These are phyloP conservation scores for Beauveria australis DNA, from an alignment of 2,329 filamentous ascomycete genomes.

Conservation along the genomic window DNA sequence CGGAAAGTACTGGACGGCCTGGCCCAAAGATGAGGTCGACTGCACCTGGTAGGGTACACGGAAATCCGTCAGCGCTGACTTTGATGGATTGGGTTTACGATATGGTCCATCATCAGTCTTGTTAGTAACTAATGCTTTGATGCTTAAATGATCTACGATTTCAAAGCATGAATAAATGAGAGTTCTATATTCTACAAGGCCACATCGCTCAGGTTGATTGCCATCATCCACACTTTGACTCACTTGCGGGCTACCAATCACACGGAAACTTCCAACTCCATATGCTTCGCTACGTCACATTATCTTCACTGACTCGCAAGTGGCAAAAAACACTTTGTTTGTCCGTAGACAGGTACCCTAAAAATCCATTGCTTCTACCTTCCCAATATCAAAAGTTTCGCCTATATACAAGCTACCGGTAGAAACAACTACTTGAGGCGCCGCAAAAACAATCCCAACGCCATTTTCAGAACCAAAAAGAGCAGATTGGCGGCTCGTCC, in stretches of 20 bases:
- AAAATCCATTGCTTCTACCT: conserved; percentile 1
- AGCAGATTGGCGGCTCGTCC: background rate
- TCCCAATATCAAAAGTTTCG: background rate
- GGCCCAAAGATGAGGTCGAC: background rate
- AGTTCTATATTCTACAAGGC: no score
- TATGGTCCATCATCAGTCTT: no score
- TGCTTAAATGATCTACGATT: no score
- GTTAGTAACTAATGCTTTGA: no score
- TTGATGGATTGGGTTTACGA: no score
- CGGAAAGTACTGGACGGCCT: background rate
- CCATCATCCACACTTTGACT: no score
- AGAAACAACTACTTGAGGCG: background rate
- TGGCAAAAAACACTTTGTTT: background rate
- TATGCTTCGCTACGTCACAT: no score
- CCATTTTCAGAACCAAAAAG: background rate
- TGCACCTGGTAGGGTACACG: background rate
- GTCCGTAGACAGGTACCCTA: background rate
- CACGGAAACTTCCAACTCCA: no score
- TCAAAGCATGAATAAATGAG: no score
- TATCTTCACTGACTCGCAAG: background rate
- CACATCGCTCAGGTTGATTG: no score
- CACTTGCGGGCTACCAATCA: no score
- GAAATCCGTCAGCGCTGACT: no score
- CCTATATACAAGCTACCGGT: conserved; percentile 4
- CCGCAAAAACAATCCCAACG: background rate